Percentiles rank a stretch among this genome's conserved stretches.
Conservation (phyloP, 768 basidiomycete species). For the Naganishia friedmannii region DNA sequence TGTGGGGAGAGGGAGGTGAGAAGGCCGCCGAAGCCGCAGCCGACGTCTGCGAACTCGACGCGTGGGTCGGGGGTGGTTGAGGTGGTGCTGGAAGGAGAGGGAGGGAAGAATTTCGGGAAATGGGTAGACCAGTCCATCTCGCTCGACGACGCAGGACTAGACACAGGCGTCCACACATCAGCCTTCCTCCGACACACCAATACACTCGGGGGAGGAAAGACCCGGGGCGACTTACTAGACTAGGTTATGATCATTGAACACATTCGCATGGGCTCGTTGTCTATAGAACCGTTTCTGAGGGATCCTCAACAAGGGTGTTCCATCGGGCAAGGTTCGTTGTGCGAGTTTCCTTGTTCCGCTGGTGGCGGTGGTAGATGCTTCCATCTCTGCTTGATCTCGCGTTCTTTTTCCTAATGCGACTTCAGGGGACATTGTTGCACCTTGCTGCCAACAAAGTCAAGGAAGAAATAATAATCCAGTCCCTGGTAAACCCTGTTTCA, state of each 20-base stretch:
- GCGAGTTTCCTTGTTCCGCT: neutral
- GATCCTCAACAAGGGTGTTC: constrained; percentile 7
- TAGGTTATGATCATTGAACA: constrained; percentile 64
- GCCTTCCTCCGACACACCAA: neutral
- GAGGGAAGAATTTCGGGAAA: constrained; percentile 66
- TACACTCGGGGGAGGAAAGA: constrained; percentile 7
- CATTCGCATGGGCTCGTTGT: constrained; percentile 59
- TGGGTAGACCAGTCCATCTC: constrained; percentile 77
- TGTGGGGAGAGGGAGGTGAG: constrained; percentile 81
- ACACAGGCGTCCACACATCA: neutral
- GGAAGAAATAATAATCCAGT: too few species aligned
- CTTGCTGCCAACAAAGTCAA: too few species aligned
- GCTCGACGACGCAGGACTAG: constrained; percentile 66
- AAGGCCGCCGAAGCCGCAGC: constrained; percentile 96
- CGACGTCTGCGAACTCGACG: constrained; percentile 94
- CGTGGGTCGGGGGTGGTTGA: constrained; percentile 55
- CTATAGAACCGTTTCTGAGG: constrained; percentile 57
- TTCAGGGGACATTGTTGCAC: too few species aligned
- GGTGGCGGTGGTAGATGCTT: neutral
- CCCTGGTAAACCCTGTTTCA: too few species aligned
- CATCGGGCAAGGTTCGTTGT: constrained; percentile 8
- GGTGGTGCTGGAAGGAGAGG: constrained; percentile 19
- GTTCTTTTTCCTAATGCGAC: neutral
- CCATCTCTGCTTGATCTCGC: neutral
- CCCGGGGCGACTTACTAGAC: constrained; percentile 74